Percentiles rank a stretch among this genome's conserved stretches.
phyloP scores from a whole-genome alignment of 1,284 basidiomycete genomes.

The Microbotryum lychnidis-dioicae region DNA sequence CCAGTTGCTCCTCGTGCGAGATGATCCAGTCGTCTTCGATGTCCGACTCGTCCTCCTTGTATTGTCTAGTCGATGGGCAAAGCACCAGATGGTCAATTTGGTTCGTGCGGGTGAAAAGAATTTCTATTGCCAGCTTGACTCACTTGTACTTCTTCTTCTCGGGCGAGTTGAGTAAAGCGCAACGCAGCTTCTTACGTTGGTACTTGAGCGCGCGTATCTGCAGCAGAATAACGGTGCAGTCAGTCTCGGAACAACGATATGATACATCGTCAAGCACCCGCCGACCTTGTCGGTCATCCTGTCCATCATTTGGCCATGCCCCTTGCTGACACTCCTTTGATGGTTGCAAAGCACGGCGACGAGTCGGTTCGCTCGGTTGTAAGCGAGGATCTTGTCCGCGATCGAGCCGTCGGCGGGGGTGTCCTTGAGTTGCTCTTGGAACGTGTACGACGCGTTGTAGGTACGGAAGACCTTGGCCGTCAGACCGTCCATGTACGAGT shows the following conservation, averaged over 20 bases:
- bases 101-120: not conserved
- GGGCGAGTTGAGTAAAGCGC: slow-evolving; percentile 31
- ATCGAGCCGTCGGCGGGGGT: slow-evolving; percentile 63
- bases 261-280: slow-evolving; percentile 10
- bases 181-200: slow-evolving; percentile 56
- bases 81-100: not conserved
- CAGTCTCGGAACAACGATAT: not conserved
- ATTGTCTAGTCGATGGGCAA: slow-evolving; percentile 24
- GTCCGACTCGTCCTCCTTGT: slow-evolving; percentile 71
- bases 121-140: slow-evolving; percentile 5
- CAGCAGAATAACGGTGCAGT: slow-evolving; percentile 8
- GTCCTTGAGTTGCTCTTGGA: slow-evolving; percentile 76
- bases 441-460: slow-evolving; percentile 90
- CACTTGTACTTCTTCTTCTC: slow-evolving; percentile 59
- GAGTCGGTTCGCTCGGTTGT: slow-evolving; percentile 89
- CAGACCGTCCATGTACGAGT: slow-evolving; percentile 86
- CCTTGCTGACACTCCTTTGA: slow-evolving; percentile 85
- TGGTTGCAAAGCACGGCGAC: slow-evolving; percentile 97
- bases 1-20: slow-evolving; percentile 65
- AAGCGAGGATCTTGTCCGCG: slow-evolving; percentile 87
- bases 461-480: slow-evolving; percentile 99
- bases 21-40: slow-evolving; percentile 84
- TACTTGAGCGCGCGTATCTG: slow-evolving; percentile 68
- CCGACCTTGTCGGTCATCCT: slow-evolving; percentile 80
- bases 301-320: slow-evolving; percentile 81